phyloP scores from a whole-genome alignment of 164 flowering plant species.

The Akebia trifoliata region DNA sequence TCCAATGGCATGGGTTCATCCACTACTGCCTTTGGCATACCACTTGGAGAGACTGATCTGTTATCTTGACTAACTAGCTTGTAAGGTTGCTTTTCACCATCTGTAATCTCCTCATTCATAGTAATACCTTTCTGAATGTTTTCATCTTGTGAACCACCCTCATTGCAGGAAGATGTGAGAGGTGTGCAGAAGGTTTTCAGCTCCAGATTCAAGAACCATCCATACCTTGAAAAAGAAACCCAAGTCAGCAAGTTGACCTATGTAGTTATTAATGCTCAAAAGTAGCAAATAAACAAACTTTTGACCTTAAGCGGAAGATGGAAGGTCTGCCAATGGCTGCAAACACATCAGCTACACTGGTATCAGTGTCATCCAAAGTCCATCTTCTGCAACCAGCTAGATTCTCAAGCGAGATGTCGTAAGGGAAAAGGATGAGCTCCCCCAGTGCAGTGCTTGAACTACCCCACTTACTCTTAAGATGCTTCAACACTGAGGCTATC shows the following conservation, averaged over 20 bases:
- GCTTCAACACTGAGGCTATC: conserved; percentile 72
- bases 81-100: conserved; percentile 12
- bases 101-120: conserved; percentile 1
- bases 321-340: conserved; percentile 48
- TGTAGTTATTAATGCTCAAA: neutral
- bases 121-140: conserved; percentile 12
- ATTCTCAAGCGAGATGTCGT: conserved; percentile 13
- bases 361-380: conserved; percentile 38
- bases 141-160: conserved; percentile 16
- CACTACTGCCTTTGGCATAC: conserved; percentile 1
- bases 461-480: conserved; percentile 68
- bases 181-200: conserved; percentile 7
- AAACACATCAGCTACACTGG: conserved; percentile 55
- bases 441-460: conserved; percentile 41
- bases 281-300: neutral
- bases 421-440: conserved; percentile 57
- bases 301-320: conserved; percentile 67
- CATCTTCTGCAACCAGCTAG: conserved; percentile 32
- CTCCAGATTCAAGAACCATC: conserved; percentile 45
- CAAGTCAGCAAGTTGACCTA: conserved; percentile 14
- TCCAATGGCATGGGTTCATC: conserved; percentile 2
- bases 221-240: conserved; percentile 47
- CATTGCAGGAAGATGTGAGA: conserved; percentile 16
- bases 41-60: neutral
- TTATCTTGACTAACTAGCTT: conserved; percentile 9